Percentiles rank a stretch among this genome's conserved stretches.
These are phyloP conservation scores for thale cress (Arabidopsis thaliana) DNA, from an alignment of 345 rosid genomes.

Conservation along the genomic window TAIR10.1 NC_003070.9:22488001-22488500, in stretches of 20 bases:
- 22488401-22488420: no score
- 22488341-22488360: no score
- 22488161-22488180: constrained; percentile 21
- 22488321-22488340: no score
- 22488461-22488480: not conserved
- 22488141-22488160: constrained; percentile 27
- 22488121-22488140: constrained; percentile 39
- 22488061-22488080: constrained; percentile 3
- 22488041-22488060: constrained; percentile 15
- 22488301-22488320: no score
- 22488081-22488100: not conserved
- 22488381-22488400: no score
- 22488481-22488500: not conserved
- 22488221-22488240: no score
- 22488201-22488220: no score
- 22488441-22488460: not conserved
- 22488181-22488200: constrained; percentile 27
- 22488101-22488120: constrained; percentile 15
- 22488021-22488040: constrained; percentile 46
- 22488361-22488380: no score
- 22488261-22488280: no score
- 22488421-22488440: no score
- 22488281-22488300: no score
- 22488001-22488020: constrained; percentile 74
- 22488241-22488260: no score